Evolutionary conservation across 225 moss, liverwort and hornwort species (phyloP).

Genomic region (Rhytidiadelphus loreus): DNA sequence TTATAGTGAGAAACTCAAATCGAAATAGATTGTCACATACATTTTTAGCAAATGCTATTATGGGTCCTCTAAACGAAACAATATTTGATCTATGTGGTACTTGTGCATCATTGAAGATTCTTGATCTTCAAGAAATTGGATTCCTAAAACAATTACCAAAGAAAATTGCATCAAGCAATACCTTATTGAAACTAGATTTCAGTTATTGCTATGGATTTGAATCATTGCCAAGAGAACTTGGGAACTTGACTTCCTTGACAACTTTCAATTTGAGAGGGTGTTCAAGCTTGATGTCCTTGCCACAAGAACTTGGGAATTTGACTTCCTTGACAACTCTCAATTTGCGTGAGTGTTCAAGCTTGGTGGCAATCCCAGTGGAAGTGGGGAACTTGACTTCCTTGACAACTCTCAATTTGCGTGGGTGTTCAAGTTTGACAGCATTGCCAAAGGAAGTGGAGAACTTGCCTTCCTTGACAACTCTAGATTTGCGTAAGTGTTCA

Average conservation of each 20-base stretch:
- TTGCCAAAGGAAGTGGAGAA: too few relatives aligned
- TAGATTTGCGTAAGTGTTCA: fast-evolving
- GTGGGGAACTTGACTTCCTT: too few relatives aligned
- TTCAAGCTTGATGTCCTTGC: too few relatives aligned
- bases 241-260: background rate
- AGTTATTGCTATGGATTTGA: background rate
- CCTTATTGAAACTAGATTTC: background rate
- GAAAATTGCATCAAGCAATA: background rate
- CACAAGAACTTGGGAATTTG: too few relatives aligned
- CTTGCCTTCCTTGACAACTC: too few relatives aligned
- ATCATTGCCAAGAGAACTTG: background rate
- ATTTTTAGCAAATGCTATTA: too few relatives aligned
- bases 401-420: too few relatives aligned
- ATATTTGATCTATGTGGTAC: background rate
- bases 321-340: too few relatives aligned
- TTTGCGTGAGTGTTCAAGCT: too few relatives aligned
- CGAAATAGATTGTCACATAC: background rate
- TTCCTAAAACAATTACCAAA: background rate
- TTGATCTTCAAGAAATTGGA: background rate
- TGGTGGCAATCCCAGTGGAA: too few relatives aligned
- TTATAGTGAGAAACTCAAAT: background rate
- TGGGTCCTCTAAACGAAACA: background rate
- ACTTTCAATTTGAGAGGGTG: too few relatives aligned
- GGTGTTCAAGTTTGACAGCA: too few relatives aligned
- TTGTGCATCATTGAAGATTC: background rate